A percentile compares a stretch with the other conserved stretches of the same genome.
Conservation (phyloP, 805 yeast genomes). For the Pichia membranifaciens region DNA sequence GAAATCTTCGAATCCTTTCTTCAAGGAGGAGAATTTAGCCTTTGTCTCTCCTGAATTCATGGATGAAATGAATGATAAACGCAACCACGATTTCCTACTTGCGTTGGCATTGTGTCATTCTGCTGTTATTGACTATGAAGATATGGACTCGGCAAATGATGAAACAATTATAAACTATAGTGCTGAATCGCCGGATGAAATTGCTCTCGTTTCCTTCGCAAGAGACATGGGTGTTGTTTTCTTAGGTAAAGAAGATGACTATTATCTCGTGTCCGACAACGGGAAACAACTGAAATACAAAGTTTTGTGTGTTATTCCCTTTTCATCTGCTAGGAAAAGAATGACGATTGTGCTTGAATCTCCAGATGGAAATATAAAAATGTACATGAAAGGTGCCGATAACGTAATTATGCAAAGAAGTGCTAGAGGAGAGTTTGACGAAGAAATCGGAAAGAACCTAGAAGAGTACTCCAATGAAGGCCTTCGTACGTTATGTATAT, state of each 20-base stretch:
- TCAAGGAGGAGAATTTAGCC: constrained; percentile 46
- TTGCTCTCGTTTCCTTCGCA: constrained; percentile 72
- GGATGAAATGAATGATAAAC: constrained; percentile 38
- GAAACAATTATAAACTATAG: constrained; percentile 47
- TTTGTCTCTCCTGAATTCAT: constrained; percentile 58
- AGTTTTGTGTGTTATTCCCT: constrained; percentile 52
- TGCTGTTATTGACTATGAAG: constrained; percentile 36
- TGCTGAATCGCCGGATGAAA: constrained; percentile 82
- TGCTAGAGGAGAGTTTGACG: constrained; percentile 24
- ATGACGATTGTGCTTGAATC: constrained; percentile 66
- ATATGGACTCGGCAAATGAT: constrained; percentile 19
- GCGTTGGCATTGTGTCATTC: constrained; percentile 71
- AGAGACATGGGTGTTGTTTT: constrained; percentile 66
- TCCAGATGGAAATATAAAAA: constrained; percentile 36
- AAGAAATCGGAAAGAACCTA: constrained; percentile 50
- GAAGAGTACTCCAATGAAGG: constrained; percentile 75
- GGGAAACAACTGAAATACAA: constrained; percentile 43
- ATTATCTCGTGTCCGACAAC: constrained; percentile 38
- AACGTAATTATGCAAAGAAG: constrained; percentile 54
- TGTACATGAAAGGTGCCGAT: constrained; percentile 73
- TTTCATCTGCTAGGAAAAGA: constrained; percentile 67
- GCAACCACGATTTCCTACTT: constrained; percentile 54
- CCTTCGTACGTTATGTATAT: constrained; percentile 68
- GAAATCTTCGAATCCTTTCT: constrained; percentile 31
- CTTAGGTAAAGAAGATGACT: constrained; percentile 46